A percentile compares a stretch with the other conserved stretches of the same genome.
These are phyloP conservation scores for Neoboletus subvelutipes DNA, from an alignment of 768 basidiomycete species.

Conservation along the genomic window DNA sequence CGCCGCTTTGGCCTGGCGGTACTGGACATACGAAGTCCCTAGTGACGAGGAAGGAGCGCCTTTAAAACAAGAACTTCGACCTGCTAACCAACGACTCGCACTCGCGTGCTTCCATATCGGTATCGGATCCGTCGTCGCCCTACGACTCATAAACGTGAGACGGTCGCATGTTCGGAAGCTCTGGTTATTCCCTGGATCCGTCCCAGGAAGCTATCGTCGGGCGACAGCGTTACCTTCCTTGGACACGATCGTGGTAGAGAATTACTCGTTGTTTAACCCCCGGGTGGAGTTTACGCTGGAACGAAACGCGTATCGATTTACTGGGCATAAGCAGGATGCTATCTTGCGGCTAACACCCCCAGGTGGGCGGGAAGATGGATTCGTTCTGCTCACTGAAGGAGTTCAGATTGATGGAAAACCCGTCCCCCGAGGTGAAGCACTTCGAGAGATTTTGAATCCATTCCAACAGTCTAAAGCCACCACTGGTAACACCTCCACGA, in stretches of 20 bases:
- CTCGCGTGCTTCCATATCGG: slow-evolving; percentile 29
- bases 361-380: slow-evolving; percentile 19
- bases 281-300: slow-evolving; percentile 26
- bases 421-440: slow-evolving; percentile 19
- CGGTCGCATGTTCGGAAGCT: slow-evolving; percentile 31
- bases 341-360: slow-evolving; percentile 19
- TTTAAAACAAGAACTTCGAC: slow-evolving; percentile 27
- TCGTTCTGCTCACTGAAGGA: slow-evolving; percentile 24
- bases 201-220: slow-evolving; percentile 24
- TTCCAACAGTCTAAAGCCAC: slow-evolving; percentile 6
- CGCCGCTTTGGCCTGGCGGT: slow-evolving; percentile 27
- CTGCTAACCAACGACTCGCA: slow-evolving; percentile 29
- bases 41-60: slow-evolving; percentile 13
- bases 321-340: slow-evolving; percentile 18
- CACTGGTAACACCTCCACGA: neutral
- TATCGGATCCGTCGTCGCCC: slow-evolving; percentile 30
- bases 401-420: slow-evolving; percentile 26
- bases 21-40: slow-evolving; percentile 26
- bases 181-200: slow-evolving; percentile 30
- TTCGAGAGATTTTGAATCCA: slow-evolving; percentile 23
- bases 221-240: slow-evolving; percentile 17
- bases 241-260: slow-evolving; percentile 29
- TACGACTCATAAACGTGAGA: slow-evolving; percentile 26
- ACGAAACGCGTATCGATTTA: slow-evolving; percentile 24
- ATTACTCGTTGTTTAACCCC: slow-evolving; percentile 19